Evolutionary conservation across 2,329 filamentous ascomycete genomes (phyloP), one percentile per base, ranked within the genome.

Genomic region (Escovopsis sp.): DNA sequence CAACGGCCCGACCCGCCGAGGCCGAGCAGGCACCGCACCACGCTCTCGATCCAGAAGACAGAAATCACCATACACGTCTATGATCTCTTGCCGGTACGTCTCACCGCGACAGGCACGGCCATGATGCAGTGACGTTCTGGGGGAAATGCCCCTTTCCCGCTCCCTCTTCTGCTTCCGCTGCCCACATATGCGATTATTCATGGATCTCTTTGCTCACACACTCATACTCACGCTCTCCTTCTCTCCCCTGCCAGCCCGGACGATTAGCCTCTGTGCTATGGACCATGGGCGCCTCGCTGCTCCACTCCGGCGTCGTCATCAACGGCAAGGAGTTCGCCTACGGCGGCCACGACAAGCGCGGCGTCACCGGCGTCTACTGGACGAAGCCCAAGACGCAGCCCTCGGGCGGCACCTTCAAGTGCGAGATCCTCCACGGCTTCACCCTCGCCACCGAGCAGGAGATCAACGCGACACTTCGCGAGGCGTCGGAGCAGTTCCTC

Each of bases 231-330:
- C 32, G 34, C 39, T 45, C 37, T 39, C 33, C 31, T 39, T 25
- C 11, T 11, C 21, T 25, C 21, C 21, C 36, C 39, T 35, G 36
- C 43, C 40, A 85, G 72, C 79, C 81, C 28, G 79, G 82, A 34
- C 74, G 75, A 46, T 56, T 90, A 27, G 78, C 82, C n/a, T 76
- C 79, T 0, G 47, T 84, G 11, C 68, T 92, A 21, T 92, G 84
- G 84, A 70, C 75, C 15, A 53, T 88, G 36, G 84, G 84, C 39
- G 71, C 78, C 31, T 82, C 78, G 5, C 72, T 92, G 25, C 70
- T 90, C 5, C 84, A 92, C 54, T 83, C 83, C 0, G 84, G 82
- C 35, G 79, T 92, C 36, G 81, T 86, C 28, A 83, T 90, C 56
- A 77, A 78, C 52, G 73, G 78, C 45, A 72, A 66, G 43, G 84